These are phyloP conservation scores for Lignosus rhinocerotis DNA, from an alignment of 1,284 basidiomycete species.

Conservation along the genomic window DNA sequence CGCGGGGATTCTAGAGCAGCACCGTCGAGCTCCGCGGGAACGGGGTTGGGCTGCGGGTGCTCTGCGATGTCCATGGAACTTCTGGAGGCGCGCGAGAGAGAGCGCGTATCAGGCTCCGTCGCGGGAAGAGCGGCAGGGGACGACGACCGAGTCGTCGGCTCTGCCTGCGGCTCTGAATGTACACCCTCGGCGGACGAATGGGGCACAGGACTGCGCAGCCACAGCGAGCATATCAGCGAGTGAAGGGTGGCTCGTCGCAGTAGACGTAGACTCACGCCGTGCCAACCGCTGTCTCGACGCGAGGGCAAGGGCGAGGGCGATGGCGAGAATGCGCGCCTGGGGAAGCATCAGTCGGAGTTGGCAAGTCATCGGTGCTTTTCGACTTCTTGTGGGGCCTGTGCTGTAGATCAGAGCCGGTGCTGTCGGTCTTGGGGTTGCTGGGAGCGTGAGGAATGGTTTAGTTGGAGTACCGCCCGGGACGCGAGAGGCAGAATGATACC, in stretches of 20 bases:
- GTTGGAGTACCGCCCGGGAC: not conserved
- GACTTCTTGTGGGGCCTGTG: slow-evolving; percentile 2
- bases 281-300: no score
- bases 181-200: not conserved
- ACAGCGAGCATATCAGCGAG: not conserved
- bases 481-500: not conserved
- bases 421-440: not conserved
- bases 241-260: not conserved
- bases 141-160: not conserved
- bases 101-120: not conserved
- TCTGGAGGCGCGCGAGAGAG: not conserved
- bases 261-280: no score
- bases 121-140: not conserved
- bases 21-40: not conserved
- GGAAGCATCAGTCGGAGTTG: not conserved
- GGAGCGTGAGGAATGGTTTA: not conserved
- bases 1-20: not conserved
- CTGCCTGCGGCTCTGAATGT: not conserved
- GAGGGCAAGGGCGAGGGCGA: no score
- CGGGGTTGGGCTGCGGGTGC: not conserved
- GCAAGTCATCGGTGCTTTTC: not conserved
- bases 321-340: not conserved
- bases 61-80: not conserved
- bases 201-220: not conserved
- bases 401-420: not conserved